Evolutionary conservation across 257 asterid species (phyloP).

Genomic region (Jaltomata sinuosa): DNA sequence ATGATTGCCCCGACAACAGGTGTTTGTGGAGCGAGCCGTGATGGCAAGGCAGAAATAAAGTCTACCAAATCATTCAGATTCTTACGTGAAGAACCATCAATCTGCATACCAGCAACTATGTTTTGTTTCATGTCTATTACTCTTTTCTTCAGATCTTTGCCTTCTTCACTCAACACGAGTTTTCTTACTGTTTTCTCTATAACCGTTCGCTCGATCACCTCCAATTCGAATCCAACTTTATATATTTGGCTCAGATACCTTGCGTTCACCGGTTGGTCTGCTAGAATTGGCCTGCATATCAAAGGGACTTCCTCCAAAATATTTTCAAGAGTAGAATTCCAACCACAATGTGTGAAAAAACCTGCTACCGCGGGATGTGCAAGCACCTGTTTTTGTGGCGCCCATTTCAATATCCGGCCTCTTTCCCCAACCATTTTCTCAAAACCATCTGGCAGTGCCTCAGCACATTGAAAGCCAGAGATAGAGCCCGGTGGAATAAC

Average conservation of each 20-base stretch:
- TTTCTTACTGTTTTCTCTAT: constrained; percentile 17
- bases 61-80: constrained; percentile 20
- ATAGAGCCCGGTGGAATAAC: constrained; percentile 20
- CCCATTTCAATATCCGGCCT: constrained; percentile 36
- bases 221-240: constrained; percentile 29
- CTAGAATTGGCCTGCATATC: constrained; percentile 30
- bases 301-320: constrained; percentile 31
- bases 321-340: constrained; percentile 45
- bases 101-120: constrained; percentile 3
- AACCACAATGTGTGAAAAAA: constrained; percentile 35
- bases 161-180: constrained; percentile 24
- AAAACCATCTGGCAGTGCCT: constrained; percentile 1
- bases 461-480: not conserved
- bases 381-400: constrained; percentile 28
- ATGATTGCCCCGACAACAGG: not conserved
- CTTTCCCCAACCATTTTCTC: constrained; percentile 3
- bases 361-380: constrained; percentile 34
- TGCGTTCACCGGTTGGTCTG: constrained; percentile 27
- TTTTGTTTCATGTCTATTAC: constrained; percentile 16
- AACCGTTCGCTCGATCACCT: constrained; percentile 1
- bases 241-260: constrained; percentile 25
- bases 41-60: constrained; percentile 10
- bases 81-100: constrained; percentile 18
- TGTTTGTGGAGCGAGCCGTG: not conserved
- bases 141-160: not conserved